Conservation (phyloP, 495 filamentous ascomycete genomes). For the Hypoxylon perforatum region DNA sequence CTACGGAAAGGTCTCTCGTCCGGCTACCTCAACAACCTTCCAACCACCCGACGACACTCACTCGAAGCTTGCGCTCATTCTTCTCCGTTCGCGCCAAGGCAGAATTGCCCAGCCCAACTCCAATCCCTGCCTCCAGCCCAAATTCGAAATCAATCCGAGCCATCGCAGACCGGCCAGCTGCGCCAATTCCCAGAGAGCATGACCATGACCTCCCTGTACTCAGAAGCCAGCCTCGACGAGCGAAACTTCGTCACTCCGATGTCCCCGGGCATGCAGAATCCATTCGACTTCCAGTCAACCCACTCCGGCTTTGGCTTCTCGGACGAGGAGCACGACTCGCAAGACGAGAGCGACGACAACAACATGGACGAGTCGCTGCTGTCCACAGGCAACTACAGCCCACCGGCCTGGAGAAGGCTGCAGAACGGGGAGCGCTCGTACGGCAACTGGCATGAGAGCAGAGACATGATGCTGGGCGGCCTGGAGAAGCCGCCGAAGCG, state of each 20-base stretch:
- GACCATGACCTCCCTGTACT: conserved; percentile 43
- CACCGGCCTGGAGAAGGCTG: conserved; percentile 66
- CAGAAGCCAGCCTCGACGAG: conserved; percentile 47
- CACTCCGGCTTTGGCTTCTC: conserved; percentile 79
- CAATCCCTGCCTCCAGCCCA: conserved; percentile 14
- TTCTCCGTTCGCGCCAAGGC: conserved; percentile 40
- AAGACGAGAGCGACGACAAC: conserved; percentile 64
- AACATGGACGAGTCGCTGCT: conserved; percentile 53
- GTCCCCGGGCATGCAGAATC: conserved; percentile 50
- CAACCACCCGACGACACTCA: conserved; percentile 21
- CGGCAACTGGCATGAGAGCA: conserved; percentile 63
- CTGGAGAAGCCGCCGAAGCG: conserved; percentile 42
- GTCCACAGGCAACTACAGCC: conserved; percentile 64
- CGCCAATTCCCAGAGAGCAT: conserved; percentile 24
- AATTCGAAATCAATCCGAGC: conserved; percentile 4
- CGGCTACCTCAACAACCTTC: conserved; percentile 25
- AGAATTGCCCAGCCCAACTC: conserved; percentile 26
- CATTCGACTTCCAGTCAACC: conserved; percentile 73
- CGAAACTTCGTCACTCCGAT: conserved; percentile 70
- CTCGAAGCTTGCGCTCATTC: conserved; percentile 43
- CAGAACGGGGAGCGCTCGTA: conserved; percentile 64
- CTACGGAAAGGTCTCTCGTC: conserved; percentile 47
- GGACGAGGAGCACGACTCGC: conserved; percentile 57
- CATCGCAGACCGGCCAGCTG: conserved; percentile 9
- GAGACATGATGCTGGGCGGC: conserved; percentile 47